phyloP scores from a whole-genome alignment of 768 basidiomycete species.

The Kwoniella shandongensis region DNA sequence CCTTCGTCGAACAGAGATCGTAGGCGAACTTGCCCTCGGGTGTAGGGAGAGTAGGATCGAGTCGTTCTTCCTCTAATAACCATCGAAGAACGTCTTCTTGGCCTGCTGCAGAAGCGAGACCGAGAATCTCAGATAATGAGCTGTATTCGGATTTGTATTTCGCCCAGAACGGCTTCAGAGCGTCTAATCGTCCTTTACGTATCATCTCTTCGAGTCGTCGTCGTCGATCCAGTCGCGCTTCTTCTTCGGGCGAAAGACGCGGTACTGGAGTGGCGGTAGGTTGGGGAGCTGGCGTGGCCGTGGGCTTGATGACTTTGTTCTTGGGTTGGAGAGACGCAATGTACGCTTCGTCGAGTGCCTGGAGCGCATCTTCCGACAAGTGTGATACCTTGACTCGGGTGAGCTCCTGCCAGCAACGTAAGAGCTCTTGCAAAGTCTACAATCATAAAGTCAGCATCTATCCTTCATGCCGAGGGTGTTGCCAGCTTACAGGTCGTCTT shows the following conservation, averaged over 20 bases:
- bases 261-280: constrained; percentile 60
- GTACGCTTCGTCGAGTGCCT: constrained; percentile 82
- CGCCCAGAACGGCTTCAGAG: constrained; percentile 76
- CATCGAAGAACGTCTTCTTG: constrained; percentile 74
- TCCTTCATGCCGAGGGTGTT: not conserved
- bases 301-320: constrained; percentile 62
- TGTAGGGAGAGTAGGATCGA: constrained; percentile 67
- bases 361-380: constrained; percentile 78
- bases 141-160: constrained; percentile 64
- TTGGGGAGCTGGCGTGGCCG: constrained; percentile 48
- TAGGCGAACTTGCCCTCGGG: constrained; percentile 68
- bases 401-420: constrained; percentile 82
- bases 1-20: constrained; percentile 73
- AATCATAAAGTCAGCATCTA: not conserved
- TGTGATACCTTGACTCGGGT: constrained; percentile 80
- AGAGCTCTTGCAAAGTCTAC: constrained; percentile 85
- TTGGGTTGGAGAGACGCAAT: constrained; percentile 79
- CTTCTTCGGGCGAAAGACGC: constrained; percentile 78
- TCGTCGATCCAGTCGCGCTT: constrained; percentile 76
- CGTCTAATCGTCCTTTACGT: constrained; percentile 76
- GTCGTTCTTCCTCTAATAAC: constrained; percentile 72
- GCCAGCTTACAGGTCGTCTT: constrained; percentile 75
- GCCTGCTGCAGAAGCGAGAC: constrained; percentile 69
- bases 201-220: constrained; percentile 83
- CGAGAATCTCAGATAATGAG: constrained; percentile 74